Percentiles rank a stretch among this genome's conserved stretches.
Conservation (phyloP, 2,329 filamentous ascomycete species). For the Penicillium sp. region DNA sequence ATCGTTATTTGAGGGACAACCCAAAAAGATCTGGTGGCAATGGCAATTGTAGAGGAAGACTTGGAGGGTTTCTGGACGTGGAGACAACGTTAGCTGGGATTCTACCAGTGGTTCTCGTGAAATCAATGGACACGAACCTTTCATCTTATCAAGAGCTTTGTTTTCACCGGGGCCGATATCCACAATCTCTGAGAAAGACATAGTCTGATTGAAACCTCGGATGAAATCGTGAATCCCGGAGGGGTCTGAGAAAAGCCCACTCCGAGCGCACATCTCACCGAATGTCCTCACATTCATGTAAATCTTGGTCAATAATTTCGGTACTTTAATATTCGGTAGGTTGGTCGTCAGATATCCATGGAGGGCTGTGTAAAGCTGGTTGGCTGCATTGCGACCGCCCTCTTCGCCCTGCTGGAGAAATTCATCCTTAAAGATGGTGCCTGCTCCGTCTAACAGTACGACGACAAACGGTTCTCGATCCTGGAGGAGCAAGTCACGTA, state of each 20-base stretch:
- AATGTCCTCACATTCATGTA: conserved; percentile 60
- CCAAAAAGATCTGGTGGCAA: conserved; percentile 64
- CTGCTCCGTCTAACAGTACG: conserved; percentile 60
- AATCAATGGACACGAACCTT: conserved; percentile 38
- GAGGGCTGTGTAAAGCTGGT: conserved; percentile 50
- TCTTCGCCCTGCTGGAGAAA: conserved; percentile 54
- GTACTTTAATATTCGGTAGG: conserved; percentile 47
- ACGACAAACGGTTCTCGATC: conserved; percentile 59
- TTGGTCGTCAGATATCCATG: conserved; percentile 48
- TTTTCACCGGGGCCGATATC: conserved; percentile 52
- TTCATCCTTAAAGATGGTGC: conserved; percentile 59
- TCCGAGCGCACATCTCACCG: conserved; percentile 52
- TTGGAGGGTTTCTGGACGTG: conserved; percentile 55
- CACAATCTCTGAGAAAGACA: conserved; percentile 56
- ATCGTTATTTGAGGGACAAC: conserved; percentile 61
- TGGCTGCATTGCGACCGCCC: conserved; percentile 59
- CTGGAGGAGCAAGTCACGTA: conserved; percentile 31
- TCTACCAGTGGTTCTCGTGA: conserved; percentile 1
- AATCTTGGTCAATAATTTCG: conserved; percentile 57
- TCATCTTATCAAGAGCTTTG: conserved; percentile 53
- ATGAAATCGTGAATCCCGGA: conserved; percentile 56
- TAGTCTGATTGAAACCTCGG: conserved; percentile 59
- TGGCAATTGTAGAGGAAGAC: conserved; percentile 61
- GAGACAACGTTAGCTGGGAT: conserved; percentile 29
- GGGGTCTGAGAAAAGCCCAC: conserved; percentile 50